phyloP scores from a whole-genome alignment of 495 filamentous ascomycete species.

The Pseudoneurospora amorphoporcata region DNA sequence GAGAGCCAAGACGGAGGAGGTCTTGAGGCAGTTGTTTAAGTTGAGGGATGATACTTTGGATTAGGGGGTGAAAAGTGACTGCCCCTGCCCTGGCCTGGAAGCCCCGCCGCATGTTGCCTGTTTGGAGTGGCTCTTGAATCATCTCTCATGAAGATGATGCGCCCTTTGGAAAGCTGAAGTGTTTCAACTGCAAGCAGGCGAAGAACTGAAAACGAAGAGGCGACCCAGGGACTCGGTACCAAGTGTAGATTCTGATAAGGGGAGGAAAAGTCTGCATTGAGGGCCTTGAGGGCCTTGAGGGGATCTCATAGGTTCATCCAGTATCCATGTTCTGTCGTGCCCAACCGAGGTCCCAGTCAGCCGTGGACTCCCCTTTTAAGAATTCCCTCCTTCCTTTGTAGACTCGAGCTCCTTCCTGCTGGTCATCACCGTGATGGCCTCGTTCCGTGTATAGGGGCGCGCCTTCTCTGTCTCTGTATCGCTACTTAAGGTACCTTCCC shows the following conservation, averaged over 20 bases:
- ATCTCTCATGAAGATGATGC: background rate
- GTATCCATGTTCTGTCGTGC: no score
- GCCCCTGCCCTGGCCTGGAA: background rate
- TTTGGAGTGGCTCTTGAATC: background rate
- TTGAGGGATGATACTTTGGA: constrained; percentile 66
- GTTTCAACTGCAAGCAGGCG: background rate
- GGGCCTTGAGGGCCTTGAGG: no score
- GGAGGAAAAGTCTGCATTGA: no score
- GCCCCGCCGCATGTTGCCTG: background rate
- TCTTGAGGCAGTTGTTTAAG: constrained; percentile 59
- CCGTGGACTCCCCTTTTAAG: no score
- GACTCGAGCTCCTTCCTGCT: background rate
- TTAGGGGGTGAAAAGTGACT: constrained; percentile 20
- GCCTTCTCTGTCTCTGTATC: background rate
- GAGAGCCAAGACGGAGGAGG: constrained; percentile 57
- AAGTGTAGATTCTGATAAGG: no score
- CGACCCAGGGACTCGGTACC: no score
- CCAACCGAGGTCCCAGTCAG: no score
- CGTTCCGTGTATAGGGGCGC: background rate
- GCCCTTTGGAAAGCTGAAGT: background rate
- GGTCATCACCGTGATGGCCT: background rate
- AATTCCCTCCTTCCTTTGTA: background rate
- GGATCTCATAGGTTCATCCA: no score
- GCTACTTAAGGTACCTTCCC: no score
- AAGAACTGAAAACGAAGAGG: no score